A percentile compares a stretch with the other conserved stretches of the same genome.
Evolutionary conservation across 139 green algal species (phyloP).

Genomic region (Ulvella scutata): DNA sequence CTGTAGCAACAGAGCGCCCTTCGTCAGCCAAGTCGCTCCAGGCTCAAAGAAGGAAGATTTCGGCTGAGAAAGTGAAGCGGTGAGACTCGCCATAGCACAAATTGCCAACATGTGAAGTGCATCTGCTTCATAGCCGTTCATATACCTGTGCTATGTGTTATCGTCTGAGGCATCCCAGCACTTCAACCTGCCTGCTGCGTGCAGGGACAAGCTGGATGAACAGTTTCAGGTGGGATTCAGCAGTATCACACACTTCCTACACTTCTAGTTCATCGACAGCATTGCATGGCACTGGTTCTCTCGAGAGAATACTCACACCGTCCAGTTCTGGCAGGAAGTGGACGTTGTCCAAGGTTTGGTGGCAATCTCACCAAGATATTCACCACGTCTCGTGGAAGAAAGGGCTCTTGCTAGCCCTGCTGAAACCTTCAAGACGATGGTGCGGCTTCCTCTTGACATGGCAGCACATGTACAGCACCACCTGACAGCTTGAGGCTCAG

Average conservation of each 20-base stretch:
- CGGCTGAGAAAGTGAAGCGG: too few relatives aligned
- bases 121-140: too few relatives aligned
- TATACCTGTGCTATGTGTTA: too few relatives aligned
- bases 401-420: background rate
- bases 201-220: background rate
- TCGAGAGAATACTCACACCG: background rate
- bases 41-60: too few relatives aligned
- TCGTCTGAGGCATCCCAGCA: too few relatives aligned
- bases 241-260: background rate
- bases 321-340: background rate
- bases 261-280: background rate
- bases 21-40: too few relatives aligned
- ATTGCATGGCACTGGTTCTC: too few relatives aligned
- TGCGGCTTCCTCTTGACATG: background rate
- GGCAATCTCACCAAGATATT: background rate
- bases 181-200: too few relatives aligned
- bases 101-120: too few relatives aligned
- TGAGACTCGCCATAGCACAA: too few relatives aligned
- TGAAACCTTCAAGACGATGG: conserved; percentile 8
- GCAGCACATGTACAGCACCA: background rate
- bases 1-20: too few relatives aligned
- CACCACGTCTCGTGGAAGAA: background rate
- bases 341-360: background rate
- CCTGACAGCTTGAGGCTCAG: background rate
- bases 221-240: background rate